Evolutionary conservation across 768 basidiomycete species (phyloP).

Genomic region (Suillus occidentalis): DNA sequence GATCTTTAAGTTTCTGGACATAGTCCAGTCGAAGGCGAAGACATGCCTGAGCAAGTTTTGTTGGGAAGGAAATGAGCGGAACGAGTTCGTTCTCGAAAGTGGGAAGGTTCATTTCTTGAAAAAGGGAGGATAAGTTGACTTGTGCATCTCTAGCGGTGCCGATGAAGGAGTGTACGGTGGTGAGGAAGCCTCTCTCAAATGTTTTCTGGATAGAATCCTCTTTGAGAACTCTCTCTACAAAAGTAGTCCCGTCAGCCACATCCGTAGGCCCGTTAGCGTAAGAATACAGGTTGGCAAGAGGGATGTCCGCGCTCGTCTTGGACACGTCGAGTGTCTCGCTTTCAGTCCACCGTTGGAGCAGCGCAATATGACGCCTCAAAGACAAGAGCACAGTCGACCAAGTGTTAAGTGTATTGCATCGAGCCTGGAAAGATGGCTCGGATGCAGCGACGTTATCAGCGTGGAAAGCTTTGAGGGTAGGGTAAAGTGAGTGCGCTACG

Average conservation of each 20-base stretch:
- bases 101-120: slow-evolving; percentile 88
- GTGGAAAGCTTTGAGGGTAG: slow-evolving; percentile 76
- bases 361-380: slow-evolving; percentile 77
- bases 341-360: slow-evolving; percentile 92
- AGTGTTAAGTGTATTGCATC: slow-evolving; percentile 85
- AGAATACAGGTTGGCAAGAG: slow-evolving; percentile 35
- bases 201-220: slow-evolving; percentile 95
- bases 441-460: slow-evolving; percentile 73
- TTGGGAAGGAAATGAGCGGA: slow-evolving; percentile 94
- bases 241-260: slow-evolving; percentile 71
- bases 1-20: slow-evolving; percentile 84
- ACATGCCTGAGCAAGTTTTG: slow-evolving; percentile 88
- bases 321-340: slow-evolving; percentile 89
- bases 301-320: slow-evolving; percentile 63
- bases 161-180: slow-evolving; percentile 84
- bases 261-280: slow-evolving; percentile 40
- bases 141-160: slow-evolving; percentile 85
- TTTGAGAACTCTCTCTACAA: slow-evolving; percentile 91
- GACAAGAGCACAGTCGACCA: slow-evolving; percentile 89
- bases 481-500: slow-evolving; percentile 84
- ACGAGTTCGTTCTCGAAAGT: slow-evolving; percentile 88
- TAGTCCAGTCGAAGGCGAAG: slow-evolving; percentile 88
- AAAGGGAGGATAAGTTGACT: slow-evolving; percentile 71
- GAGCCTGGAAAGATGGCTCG: slow-evolving; percentile 68
- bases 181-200: slow-evolving; percentile 88